phyloP scores from a whole-genome alignment of 768 basidiomycete genomes.

The Boletus rufocinnamomeus region DNA sequence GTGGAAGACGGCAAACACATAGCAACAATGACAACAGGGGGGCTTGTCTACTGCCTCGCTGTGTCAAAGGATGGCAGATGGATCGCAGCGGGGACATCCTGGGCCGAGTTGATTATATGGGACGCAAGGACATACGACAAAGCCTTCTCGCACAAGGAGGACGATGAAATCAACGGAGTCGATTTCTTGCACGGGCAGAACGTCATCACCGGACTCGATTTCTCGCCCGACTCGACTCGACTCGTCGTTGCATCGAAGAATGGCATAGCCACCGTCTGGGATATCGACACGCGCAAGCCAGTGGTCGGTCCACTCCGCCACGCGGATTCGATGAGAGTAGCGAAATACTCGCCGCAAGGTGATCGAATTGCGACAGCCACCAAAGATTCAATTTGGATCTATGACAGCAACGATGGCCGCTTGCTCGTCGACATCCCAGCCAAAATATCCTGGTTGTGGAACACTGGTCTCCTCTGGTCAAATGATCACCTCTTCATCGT shows the following conservation, averaged over 20 bases:
- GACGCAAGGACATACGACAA: background rate
- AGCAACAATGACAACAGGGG: no score
- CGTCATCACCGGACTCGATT: no score
- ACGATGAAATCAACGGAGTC: no score
- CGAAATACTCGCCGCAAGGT: conserved; percentile 1
- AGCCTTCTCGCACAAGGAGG: background rate
- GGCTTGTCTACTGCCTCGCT: background rate
- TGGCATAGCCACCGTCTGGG: no score
- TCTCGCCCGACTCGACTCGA: background rate
- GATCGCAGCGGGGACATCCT: background rate
- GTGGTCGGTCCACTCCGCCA: background rate
- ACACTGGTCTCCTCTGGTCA: conserved; percentile 4
- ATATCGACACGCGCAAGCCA: background rate
- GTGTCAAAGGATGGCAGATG: background rate
- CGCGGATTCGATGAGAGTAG: background rate
- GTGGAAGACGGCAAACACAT: no score
- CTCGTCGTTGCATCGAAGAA: no score
- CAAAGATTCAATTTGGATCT: no score
- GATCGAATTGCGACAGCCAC: background rate
- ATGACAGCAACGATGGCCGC: background rate
- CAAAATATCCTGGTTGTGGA: no score
- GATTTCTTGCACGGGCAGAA: no score
- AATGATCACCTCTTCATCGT: conserved; percentile 2
- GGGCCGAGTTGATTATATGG: rapidly evolving
- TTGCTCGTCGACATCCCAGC: background rate